Evolutionary conservation across 2,329 filamentous ascomycete species (phyloP).

Genomic region (Juglanconis sp.): DNA sequence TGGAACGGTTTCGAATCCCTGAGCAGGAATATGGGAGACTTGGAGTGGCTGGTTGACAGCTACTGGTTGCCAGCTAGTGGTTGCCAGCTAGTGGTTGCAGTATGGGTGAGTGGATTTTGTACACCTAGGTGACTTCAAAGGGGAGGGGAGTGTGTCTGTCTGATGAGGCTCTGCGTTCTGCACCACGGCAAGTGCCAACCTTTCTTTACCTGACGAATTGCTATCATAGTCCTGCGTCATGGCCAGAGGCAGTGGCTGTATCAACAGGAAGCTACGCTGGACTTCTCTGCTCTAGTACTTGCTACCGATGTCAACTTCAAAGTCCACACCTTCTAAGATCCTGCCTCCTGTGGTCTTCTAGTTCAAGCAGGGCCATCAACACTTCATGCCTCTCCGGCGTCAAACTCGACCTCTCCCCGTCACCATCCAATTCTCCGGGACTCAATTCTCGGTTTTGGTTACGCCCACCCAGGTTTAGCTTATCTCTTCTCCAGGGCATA

Average conservation of each 20-base stretch:
- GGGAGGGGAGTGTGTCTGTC: too few relatives aligned
- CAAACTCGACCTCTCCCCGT: not conserved
- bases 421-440: not conserved
- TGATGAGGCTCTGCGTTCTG: not conserved
- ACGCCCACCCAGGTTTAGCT: slow-evolving; percentile 15
- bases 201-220: not conserved
- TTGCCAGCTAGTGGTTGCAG: too few relatives aligned
- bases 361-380: not conserved
- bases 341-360: too few relatives aligned
- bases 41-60: not conserved
- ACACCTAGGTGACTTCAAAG: too few relatives aligned
- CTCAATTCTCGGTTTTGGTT: slow-evolving; percentile 13
- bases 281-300: too few relatives aligned
- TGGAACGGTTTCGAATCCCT: too few relatives aligned
- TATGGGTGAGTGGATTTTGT: too few relatives aligned
- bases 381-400: not conserved
- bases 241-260: too few relatives aligned
- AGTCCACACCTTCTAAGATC: too few relatives aligned
- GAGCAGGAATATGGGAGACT: not conserved
- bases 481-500: slow-evolving; percentile 16
- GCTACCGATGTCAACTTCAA: too few relatives aligned
- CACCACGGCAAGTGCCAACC: not conserved
- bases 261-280: too few relatives aligned
- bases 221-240: not conserved
- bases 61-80: not conserved